Conservation (phyloP, 2,329 filamentous ascomycete genomes). For the Colletotrichum costaricense region DNA sequence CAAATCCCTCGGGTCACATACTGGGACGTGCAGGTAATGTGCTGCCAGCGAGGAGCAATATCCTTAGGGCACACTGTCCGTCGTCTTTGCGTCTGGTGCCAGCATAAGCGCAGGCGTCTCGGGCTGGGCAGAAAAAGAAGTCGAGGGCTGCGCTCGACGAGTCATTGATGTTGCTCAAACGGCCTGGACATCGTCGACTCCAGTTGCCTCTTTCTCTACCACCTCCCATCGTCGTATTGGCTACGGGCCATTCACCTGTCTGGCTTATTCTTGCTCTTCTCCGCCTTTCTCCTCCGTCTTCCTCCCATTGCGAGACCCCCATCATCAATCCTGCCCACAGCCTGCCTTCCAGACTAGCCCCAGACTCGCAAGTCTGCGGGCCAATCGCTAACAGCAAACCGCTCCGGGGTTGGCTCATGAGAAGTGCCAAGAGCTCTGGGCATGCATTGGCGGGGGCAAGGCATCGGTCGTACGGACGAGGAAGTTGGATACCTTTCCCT, state of each 20-base stretch:
- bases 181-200: not conserved
- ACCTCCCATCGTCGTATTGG: not conserved
- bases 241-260: not conserved
- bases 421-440: conserved; percentile 29
- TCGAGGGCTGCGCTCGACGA: conserved; percentile 4
- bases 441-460: conserved; percentile 17
- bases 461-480: conserved; percentile 17
- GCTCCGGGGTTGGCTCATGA: not conserved
- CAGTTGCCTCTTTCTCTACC: not conserved
- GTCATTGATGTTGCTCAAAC: conserved; percentile 17
- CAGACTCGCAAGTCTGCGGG: conserved; percentile 7
- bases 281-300: no score
- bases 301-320: not conserved
- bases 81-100: not conserved
- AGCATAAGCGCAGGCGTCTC: not conserved
- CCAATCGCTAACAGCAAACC: conserved; percentile 16
- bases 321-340: not conserved
- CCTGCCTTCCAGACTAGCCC: conserved; percentile 1
- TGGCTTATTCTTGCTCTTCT: not conserved
- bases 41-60: not conserved
- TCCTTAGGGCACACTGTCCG: not conserved
- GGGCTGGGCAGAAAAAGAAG: not conserved
- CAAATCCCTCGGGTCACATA: not conserved
- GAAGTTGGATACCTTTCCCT: not conserved
- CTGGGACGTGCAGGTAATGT: not conserved